These are phyloP conservation scores for Hsuehochloa calcarea DNA, from an alignment of 176 grass and related monocot genomes.

Conservation along the genomic window DNA sequence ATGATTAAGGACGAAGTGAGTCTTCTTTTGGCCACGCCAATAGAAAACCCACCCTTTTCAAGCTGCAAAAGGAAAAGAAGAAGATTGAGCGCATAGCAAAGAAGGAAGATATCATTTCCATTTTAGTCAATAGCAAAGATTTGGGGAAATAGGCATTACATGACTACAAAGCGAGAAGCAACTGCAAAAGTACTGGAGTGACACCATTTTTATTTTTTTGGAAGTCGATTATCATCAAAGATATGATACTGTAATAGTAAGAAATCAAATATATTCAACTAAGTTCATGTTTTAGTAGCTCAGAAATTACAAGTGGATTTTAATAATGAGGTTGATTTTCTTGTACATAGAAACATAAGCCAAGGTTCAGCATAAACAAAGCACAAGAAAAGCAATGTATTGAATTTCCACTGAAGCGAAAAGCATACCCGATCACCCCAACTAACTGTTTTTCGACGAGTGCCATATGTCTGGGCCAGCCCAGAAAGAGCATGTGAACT, in stretches of 20 bases:
- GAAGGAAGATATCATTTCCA: background rate
- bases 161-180: background rate
- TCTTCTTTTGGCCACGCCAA: constrained; percentile 74
- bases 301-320: constrained; percentile 4
- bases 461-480: constrained; percentile 54
- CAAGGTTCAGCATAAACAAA: constrained; percentile 5
- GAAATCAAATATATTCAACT: background rate
- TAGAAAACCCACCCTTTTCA: constrained; percentile 85
- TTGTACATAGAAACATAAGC: constrained; percentile 7
- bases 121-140: background rate
- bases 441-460: constrained; percentile 58
- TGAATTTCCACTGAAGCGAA: constrained; percentile 13
- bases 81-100: background rate
- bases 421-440: constrained; percentile 90
- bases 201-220: background rate
- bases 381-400: constrained; percentile 7
- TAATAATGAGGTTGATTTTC: constrained; percentile 16
- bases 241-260: background rate
- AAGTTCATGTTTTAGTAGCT: constrained; percentile 18
- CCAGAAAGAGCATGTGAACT: constrained; percentile 67
- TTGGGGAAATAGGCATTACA: background rate
- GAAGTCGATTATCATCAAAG: constrained; percentile 11
- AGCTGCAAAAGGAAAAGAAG: constrained; percentile 42
- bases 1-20: constrained; percentile 70
- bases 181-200: background rate